These are phyloP conservation scores for Colletotrichum australisinense DNA, from an alignment of 2,329 filamentous ascomycete species.

Conservation along the genomic window DNA sequence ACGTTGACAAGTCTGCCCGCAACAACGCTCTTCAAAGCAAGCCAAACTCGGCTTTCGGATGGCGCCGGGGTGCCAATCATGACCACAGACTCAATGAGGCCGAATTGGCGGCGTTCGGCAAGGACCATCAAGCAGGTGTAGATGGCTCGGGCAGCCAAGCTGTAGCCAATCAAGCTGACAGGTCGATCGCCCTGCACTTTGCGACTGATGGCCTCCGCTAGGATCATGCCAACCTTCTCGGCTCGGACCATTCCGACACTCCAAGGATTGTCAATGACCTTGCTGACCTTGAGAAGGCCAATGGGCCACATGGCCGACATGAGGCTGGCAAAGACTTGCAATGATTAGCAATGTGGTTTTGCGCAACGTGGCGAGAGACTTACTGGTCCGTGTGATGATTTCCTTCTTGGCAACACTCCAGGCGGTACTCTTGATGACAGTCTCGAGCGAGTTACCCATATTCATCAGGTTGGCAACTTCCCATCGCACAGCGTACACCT, in stretches of 20 bases:
- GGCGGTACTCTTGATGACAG: slow-evolving; percentile 82
- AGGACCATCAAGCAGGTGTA: slow-evolving; percentile 85
- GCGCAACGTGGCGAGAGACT: slow-evolving; percentile 39
- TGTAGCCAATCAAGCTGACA: slow-evolving; percentile 84
- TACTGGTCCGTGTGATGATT: slow-evolving; percentile 59
- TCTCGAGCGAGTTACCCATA: slow-evolving; percentile 81
- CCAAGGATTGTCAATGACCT: slow-evolving; percentile 86
- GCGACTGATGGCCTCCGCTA: slow-evolving; percentile 85
- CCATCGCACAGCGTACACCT: slow-evolving; percentile 87
- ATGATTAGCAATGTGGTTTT: not conserved
- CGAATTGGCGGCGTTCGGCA: slow-evolving; percentile 85
- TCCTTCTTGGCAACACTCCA: slow-evolving; percentile 76
- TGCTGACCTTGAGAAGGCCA: slow-evolving; percentile 73
- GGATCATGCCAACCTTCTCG: slow-evolving; percentile 76
- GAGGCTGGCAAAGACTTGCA: slow-evolving; percentile 65
- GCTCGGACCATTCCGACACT: slow-evolving; percentile 79
- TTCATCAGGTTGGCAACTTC: slow-evolving; percentile 83
- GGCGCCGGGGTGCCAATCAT: slow-evolving; percentile 87
- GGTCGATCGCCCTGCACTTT: slow-evolving; percentile 86
- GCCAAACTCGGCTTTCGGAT: slow-evolving; percentile 78
- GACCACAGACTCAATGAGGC: slow-evolving; percentile 86
- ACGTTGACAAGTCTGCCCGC: slow-evolving; percentile 90
- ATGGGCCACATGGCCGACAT: slow-evolving; percentile 71
- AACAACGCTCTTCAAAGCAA: slow-evolving; percentile 81
- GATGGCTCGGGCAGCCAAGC: slow-evolving; percentile 84